phyloP scores from a whole-genome alignment of 164 flowering plant species.

The Saururus chinensis region DNA sequence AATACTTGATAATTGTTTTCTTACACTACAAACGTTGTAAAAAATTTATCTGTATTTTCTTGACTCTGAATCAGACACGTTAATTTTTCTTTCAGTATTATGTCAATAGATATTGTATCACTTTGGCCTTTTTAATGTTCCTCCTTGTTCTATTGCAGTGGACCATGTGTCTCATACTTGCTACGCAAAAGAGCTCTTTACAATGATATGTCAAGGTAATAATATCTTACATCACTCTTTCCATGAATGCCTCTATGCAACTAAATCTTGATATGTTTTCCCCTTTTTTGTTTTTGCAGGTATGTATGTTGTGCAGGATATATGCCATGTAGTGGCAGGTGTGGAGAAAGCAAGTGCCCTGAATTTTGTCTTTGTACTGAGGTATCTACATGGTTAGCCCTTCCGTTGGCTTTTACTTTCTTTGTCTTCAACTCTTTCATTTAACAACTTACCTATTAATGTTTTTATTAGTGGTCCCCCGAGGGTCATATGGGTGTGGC shows the following conservation, averaged over 20 bases:
- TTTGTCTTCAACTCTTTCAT: too few species aligned
- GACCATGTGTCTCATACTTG: conserved; percentile 90
- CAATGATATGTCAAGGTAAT: conserved; percentile 90
- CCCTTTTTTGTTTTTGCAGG: conserved; percentile 13
- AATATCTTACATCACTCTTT: background rate
- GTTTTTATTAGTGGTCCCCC: too few species aligned
- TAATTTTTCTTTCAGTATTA: background rate
- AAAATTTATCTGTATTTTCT: too few species aligned
- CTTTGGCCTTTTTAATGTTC: background rate
- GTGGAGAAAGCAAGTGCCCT: conserved; percentile 57
- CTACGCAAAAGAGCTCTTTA: conserved; percentile 92
- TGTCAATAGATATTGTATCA: background rate
- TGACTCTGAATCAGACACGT: too few species aligned
- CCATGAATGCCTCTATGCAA: background rate
- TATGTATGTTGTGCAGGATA: conserved; percentile 55
- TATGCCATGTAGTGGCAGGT: conserved; percentile 59
- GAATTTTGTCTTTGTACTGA: conserved; percentile 53
- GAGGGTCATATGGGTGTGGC: too few species aligned
- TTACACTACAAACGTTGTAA: too few species aligned
- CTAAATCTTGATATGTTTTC: background rate
- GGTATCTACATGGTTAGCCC: conserved; percentile 14
- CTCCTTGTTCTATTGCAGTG: conserved; percentile 29
- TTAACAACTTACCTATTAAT: too few species aligned
- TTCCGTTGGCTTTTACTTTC: too few species aligned
- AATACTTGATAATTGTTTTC: too few species aligned